A percentile compares a stretch with the other conserved stretches of the same genome.
Conservation (phyloP, 2,329 filamentous ascomycete species). For the Thielaviopsis cerberus region DNA sequence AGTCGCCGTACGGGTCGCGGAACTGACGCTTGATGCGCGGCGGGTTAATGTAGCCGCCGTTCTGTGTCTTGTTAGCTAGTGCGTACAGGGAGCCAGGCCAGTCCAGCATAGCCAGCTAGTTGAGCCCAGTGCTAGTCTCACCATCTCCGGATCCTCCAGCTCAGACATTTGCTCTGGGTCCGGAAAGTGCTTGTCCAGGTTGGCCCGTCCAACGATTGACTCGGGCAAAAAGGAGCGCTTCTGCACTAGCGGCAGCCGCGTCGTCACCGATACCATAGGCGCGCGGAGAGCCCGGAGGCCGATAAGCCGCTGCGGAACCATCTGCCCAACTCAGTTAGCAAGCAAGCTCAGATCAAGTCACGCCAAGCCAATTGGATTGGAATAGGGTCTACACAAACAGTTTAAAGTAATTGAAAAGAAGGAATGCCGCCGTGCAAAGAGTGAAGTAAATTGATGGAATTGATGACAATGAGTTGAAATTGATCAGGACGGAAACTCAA, state of each 20-base stretch:
- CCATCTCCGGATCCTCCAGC: constrained; percentile 48
- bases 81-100: too few species aligned
- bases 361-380: too few species aligned
- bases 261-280: constrained; percentile 18
- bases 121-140: too few species aligned
- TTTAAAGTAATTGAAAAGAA: not conserved
- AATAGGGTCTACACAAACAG: too few species aligned
- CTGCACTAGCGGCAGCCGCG: constrained; percentile 34
- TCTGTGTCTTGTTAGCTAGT: constrained; percentile 32
- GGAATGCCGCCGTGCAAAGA: not conserved
- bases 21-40: constrained; percentile 68
- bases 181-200: constrained; percentile 34
- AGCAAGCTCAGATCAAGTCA: too few species aligned
- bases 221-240: constrained; percentile 38
- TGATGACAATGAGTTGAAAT: not conserved
- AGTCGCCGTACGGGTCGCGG: constrained; percentile 80
- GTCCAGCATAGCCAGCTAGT: not conserved
- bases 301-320: constrained; percentile 18
- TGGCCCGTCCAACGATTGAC: constrained; percentile 26
- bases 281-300: constrained; percentile 17
- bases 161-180: constrained; percentile 31
- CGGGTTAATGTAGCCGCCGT: constrained; percentile 69
- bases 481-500: not conserved
- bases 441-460: too few species aligned
- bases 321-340: not conserved